phyloP scores from a whole-genome alignment of 139 green algal species.

The Zygnema cylindricum region DNA sequence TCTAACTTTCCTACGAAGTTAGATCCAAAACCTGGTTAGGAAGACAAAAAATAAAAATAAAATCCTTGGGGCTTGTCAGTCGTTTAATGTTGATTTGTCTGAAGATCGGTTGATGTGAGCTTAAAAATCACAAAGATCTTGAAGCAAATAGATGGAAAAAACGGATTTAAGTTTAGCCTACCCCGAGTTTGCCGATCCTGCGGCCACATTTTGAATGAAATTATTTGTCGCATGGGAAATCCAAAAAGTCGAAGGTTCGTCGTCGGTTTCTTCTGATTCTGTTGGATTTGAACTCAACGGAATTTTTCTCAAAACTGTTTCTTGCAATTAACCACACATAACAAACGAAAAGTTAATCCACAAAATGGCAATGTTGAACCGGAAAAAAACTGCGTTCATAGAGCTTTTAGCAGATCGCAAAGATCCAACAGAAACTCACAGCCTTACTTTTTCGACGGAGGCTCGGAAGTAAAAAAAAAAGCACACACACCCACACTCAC shows the following conservation, averaged over 20 bases:
- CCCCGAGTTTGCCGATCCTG: conserved; percentile 49
- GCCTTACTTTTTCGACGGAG: too few species aligned
- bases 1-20: conserved; percentile 21
- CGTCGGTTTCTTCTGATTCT: conserved; percentile 67
- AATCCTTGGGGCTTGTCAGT: background rate
- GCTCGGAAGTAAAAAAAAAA: too few species aligned
- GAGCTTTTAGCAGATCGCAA: too few species aligned
- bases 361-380: too few species aligned
- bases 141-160: too few species aligned
- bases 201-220: conserved; percentile 64
- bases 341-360: too few species aligned
- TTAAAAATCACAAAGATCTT: background rate
- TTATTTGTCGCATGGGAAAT: conserved; percentile 80
- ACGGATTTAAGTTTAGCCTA: background rate
- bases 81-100: background rate
- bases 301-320: background rate
- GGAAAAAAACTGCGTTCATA: too few species aligned
- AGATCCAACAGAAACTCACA: too few species aligned
- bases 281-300: background rate
- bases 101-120: background rate
- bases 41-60: too few species aligned
- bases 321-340: too few species aligned
- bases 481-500: conserved; percentile 13
- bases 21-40: conserved; percentile 34
- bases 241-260: conserved; percentile 80